phyloP scores from a whole-genome alignment of 495 filamentous ascomycete species.

The Neurospora terricola region DNA sequence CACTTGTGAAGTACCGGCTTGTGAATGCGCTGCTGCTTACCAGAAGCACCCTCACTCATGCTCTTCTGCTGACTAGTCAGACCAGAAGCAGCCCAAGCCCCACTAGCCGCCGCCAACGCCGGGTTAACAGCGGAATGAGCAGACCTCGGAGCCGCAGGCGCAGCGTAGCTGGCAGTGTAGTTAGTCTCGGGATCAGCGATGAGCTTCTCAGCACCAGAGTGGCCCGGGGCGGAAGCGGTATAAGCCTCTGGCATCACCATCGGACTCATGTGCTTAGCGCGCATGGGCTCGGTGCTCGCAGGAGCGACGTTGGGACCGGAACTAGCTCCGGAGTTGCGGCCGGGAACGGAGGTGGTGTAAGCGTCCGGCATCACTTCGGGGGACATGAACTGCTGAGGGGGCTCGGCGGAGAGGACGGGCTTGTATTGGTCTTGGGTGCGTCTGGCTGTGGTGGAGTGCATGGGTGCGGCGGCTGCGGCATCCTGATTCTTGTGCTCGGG shows the following conservation, averaged over 20 bases:
- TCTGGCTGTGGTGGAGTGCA: background rate
- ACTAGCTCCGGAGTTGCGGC: background rate
- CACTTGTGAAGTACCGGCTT: conserved; percentile 20
- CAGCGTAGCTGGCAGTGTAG: background rate
- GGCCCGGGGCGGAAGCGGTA: background rate
- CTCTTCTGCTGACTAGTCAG: background rate
- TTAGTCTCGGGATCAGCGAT: background rate
- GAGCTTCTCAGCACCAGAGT: background rate
- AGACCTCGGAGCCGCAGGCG: background rate
- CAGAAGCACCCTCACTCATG: background rate
- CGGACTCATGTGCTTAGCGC: conserved; percentile 1
- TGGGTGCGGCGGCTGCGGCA: background rate
- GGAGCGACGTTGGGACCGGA: background rate
- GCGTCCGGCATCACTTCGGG: conserved; percentile 14
- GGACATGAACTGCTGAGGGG: conserved; percentile 4
- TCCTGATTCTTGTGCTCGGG: background rate
- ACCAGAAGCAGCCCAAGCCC: conserved; percentile 9
- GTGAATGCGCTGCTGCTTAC: background rate
- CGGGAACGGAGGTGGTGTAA: conserved; percentile 4
- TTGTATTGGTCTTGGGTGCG: background rate
- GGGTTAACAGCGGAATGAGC: conserved; percentile 4
- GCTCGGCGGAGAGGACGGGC: background rate
- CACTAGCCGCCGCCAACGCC: conserved; percentile 10
- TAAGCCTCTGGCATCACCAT: background rate
- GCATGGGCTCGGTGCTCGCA: background rate